Percentiles rank a stretch among this genome's conserved stretches.
These are phyloP conservation scores for Chiua virens DNA, from an alignment of 768 basidiomycete species.

Conservation along the genomic window DNA sequence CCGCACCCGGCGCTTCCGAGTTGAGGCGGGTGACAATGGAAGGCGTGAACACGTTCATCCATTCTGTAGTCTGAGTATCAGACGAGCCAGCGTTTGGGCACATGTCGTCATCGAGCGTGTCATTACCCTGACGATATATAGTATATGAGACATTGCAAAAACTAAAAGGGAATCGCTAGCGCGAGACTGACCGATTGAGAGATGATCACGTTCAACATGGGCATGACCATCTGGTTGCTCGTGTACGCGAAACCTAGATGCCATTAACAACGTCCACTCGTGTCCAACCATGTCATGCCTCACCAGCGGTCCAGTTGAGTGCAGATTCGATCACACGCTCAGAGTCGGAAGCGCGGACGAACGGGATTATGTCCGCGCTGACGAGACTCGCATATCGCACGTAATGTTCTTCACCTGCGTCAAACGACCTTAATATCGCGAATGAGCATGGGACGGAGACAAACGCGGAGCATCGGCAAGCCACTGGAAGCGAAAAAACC, in stretches of 20 bases:
- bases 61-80: conserved; percentile 42
- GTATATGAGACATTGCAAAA: not conserved
- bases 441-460: conserved; percentile 13
- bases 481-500: conserved; percentile 47
- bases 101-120: conserved; percentile 63
- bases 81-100: conserved; percentile 57
- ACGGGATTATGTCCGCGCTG: conserved; percentile 44
- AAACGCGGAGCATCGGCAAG: conserved; percentile 46
- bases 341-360: conserved; percentile 47
- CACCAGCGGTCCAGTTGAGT: conserved; percentile 64
- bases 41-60: conserved; percentile 54
- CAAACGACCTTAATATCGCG: conserved; percentile 37
- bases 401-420: conserved; percentile 51
- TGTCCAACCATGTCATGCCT: not conserved
- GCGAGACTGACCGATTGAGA: conserved; percentile 46
- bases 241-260: conserved; percentile 45
- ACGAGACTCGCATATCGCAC: conserved; percentile 53
- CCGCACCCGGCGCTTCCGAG: conserved; percentile 58
- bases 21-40: conserved; percentile 60
- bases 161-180: not conserved
- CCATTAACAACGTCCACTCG: not conserved
- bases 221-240: conserved; percentile 40
- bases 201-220: conserved; percentile 52
- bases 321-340: conserved; percentile 64
- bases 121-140: conserved; percentile 44